Evolutionary conservation across 2,329 filamentous ascomycete species (phyloP).

Genomic region (Ascochyta viciae-villosae): DNA sequence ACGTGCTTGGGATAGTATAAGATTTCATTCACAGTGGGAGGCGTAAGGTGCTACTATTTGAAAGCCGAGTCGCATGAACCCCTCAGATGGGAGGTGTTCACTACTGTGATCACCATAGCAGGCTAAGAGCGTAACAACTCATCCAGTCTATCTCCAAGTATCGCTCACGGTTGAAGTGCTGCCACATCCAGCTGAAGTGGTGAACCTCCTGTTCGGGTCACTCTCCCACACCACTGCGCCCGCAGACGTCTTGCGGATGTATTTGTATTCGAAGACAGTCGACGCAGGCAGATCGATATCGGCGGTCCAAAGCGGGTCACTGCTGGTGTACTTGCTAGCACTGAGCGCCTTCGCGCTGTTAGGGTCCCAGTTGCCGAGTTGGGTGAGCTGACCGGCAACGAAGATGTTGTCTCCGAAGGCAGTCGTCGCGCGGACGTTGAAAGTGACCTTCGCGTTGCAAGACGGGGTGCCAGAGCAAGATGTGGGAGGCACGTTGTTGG

Average conservation of each 20-base stretch:
- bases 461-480: slow-evolving; percentile 26
- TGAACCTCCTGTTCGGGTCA: slow-evolving; percentile 51
- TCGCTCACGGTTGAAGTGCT: slow-evolving; percentile 27
- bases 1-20: too few relatives aligned
- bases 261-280: slow-evolving; percentile 54
- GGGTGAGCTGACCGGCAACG: slow-evolving; percentile 52
- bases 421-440: slow-evolving; percentile 58
- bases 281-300: slow-evolving; percentile 51
- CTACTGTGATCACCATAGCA: too few relatives aligned
- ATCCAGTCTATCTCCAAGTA: slow-evolving; percentile 26
- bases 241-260: slow-evolving; percentile 54
- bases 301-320: slow-evolving; percentile 55
- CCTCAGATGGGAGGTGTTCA: too few relatives aligned
- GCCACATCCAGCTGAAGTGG: slow-evolving; percentile 30
- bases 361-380: slow-evolving; percentile 55
- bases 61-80: too few relatives aligned
- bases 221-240: slow-evolving; percentile 56
- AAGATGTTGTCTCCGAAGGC: slow-evolving; percentile 58
- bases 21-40: too few relatives aligned
- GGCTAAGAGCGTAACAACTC: not conserved
- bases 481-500: slow-evolving; percentile 56
- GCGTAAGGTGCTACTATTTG: too few relatives aligned
- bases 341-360: slow-evolving; percentile 49
- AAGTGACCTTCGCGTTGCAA: slow-evolving; percentile 47
- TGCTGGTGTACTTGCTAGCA: slow-evolving; percentile 53